Evolutionary conservation across 371 early-diverging fungal genomes (phyloP), one percentile per base, ranked within the genome.

Genomic region (Paraphysoderma sedebokerense): DNA sequence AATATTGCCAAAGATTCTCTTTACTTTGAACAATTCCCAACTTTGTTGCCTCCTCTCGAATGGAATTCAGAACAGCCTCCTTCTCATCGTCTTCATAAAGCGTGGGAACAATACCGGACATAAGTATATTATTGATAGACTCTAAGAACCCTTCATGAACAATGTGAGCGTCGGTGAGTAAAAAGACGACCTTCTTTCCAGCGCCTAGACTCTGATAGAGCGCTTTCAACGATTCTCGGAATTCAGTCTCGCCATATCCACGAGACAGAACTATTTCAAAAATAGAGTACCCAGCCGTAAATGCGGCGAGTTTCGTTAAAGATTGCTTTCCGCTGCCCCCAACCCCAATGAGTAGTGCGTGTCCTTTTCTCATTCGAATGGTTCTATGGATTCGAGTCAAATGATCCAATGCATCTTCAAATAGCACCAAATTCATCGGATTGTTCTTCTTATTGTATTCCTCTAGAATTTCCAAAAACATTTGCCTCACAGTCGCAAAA

Each of bases 291-390:
- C 74, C 74, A 22, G 74, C 74, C 2, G 72, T 60, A 49, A 64
- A 72, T 0, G 72, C 66, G 1, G 70, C 74, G 13, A 74, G 50
- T 7, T 59, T 49, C 0, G 74, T 68, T 28, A 74, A 47, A 9
- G 72, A 72, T 50, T 74, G 74, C 48, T 74, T 74, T n/a, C 74
- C 74, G 23, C 66, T 65, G 11, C 74, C 74, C 30, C 70, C 74
- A 11, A 72, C 70, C 39, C 74, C 74, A 32, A 74, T 68, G 2
- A 72, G 57, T 11, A 74, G 53, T 1, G 67, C 68, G 45, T 74
- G 72, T 3, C 74, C 74, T 11, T 70, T 55, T 47, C 62, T 63
- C 58, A 72, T 49, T 17, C 72, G 59, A 48, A 74, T 63, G 1
- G 69, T 67, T 6, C 74, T 38, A 35, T 74, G 71, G 9, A 74